These are phyloP conservation scores for Neopestalotiopsis sp. DNA, from an alignment of 2,329 filamentous ascomycete species.

Conservation along the genomic window DNA sequence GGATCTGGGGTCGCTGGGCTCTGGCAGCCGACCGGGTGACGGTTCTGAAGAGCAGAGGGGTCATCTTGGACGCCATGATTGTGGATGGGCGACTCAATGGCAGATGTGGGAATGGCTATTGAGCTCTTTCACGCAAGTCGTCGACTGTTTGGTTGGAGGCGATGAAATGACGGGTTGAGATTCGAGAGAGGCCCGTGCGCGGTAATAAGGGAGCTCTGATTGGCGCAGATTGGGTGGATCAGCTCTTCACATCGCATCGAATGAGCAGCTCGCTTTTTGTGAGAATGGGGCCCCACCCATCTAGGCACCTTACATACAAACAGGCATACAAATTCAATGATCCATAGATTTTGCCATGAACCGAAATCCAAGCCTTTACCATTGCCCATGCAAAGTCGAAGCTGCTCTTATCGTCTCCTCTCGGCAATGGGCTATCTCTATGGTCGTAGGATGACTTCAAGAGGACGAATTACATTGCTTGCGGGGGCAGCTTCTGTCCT, in stretches of 20 bases:
- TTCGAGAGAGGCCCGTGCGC: slow-evolving; percentile 13
- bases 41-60: slow-evolving; percentile 74
- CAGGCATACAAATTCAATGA: background rate
- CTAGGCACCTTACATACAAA: background rate
- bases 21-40: slow-evolving; percentile 68
- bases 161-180: slow-evolving; percentile 14
- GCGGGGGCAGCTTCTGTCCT: background rate
- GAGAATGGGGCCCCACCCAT: background rate
- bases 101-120: slow-evolving; percentile 25
- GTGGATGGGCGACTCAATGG: slow-evolving; percentile 29
- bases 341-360: background rate
- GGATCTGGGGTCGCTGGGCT: slow-evolving; percentile 69
- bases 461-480: background rate
- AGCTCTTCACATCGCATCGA: background rate
- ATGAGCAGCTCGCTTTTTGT: background rate
- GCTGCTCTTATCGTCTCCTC: background rate
- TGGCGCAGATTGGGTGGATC: background rate
- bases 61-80: slow-evolving; percentile 82
- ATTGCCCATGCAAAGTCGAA: background rate
- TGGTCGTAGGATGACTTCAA: background rate
- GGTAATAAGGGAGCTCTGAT: slow-evolving; percentile 14
- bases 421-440: background rate
- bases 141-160: slow-evolving; percentile 10
- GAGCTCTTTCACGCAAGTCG: slow-evolving; percentile 25
- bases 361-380: background rate